Conservation (phyloP, 2,329 filamentous ascomycete species). For the Colletotrichum coccodes region DNA sequence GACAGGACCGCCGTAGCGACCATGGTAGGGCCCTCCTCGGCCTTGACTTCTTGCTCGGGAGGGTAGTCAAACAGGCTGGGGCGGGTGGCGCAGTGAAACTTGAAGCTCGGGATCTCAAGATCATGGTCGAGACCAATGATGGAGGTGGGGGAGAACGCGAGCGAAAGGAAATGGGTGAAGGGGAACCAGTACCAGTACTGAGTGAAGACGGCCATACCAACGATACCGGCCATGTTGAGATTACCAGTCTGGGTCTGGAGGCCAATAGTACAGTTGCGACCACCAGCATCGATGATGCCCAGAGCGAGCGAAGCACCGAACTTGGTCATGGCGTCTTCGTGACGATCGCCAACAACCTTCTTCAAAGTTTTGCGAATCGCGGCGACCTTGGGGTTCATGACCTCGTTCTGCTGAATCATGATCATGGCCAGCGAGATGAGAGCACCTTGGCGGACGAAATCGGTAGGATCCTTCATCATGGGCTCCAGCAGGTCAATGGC, state of each 20-base stretch:
- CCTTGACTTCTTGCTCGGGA: constrained; percentile 94
- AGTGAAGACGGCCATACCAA: constrained; percentile 97
- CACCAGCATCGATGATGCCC: constrained; percentile 97
- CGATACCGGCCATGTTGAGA: constrained; percentile 97
- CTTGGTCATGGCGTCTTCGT: constrained; percentile 99
- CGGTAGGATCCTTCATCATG: constrained; percentile 99
- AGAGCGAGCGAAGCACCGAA: constrained; percentile 94
- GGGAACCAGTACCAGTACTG: constrained; percentile 99
- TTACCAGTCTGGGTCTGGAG: constrained; percentile 98
- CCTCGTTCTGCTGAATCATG: constrained; percentile 98
- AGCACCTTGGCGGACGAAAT: constrained; percentile 97
- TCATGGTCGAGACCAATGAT: constrained; percentile 96
- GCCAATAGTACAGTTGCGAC: constrained; percentile 97
- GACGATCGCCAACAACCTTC: constrained; percentile 93
- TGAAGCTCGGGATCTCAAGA: constrained; percentile 91
- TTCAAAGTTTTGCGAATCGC: constrained; percentile 91
- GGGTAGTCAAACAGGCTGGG: constrained; percentile 98
- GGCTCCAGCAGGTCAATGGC: constrained; percentile 96
- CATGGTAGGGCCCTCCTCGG: constrained; percentile 91
- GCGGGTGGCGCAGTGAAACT: constrained; percentile 93
- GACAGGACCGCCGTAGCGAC: constrained; percentile 96
- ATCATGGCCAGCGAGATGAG: constrained; percentile 97
- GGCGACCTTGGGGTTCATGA: constrained; percentile 96
- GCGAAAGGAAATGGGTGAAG: constrained; percentile 94
- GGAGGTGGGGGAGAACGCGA: constrained; percentile 96